phyloP scores from a whole-genome alignment of 73 alveolate species.

The Chromera velia region DNA sequence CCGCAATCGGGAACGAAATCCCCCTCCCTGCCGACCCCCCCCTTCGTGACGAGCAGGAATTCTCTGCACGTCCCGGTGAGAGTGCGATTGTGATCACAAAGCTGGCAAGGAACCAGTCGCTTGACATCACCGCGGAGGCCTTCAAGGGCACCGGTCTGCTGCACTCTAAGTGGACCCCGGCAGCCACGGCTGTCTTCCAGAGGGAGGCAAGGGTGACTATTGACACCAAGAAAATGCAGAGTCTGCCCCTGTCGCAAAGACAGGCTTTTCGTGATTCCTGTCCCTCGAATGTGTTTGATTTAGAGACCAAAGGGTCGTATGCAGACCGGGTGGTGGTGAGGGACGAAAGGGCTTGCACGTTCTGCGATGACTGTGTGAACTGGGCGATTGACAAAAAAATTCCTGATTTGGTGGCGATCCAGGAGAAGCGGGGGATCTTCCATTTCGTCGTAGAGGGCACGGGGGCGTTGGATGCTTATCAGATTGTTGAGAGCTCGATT shows the following conservation, averaged over 20 bases:
- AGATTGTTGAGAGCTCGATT: neutral
- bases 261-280: constrained; percentile 29
- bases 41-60: neutral
- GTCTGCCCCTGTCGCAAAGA: constrained; percentile 47
- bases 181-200: constrained; percentile 65
- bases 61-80: constrained; percentile 25
- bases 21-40: constrained; percentile 37
- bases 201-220: constrained; percentile 69
- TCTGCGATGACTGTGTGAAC: neutral
- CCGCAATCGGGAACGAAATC: constrained; percentile 57
- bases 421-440: neutral
- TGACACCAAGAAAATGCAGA: constrained; percentile 53
- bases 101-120: constrained; percentile 68
- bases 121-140: constrained; percentile 70
- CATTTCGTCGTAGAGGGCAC: neutral
- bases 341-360: neutral
- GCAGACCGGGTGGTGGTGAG: neutral
- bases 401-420: neutral
- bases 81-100: constrained; percentile 74
- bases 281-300: neutral
- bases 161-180: constrained; percentile 92
- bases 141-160: constrained; percentile 80
- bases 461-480: neutral
- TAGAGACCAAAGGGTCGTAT: neutral
- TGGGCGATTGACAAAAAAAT: neutral